A percentile compares a stretch with the other conserved stretches of the same genome.
Evolutionary conservation across 163 green algal species (phyloP).

Genomic region (Scenedesmus sp.): DNA sequence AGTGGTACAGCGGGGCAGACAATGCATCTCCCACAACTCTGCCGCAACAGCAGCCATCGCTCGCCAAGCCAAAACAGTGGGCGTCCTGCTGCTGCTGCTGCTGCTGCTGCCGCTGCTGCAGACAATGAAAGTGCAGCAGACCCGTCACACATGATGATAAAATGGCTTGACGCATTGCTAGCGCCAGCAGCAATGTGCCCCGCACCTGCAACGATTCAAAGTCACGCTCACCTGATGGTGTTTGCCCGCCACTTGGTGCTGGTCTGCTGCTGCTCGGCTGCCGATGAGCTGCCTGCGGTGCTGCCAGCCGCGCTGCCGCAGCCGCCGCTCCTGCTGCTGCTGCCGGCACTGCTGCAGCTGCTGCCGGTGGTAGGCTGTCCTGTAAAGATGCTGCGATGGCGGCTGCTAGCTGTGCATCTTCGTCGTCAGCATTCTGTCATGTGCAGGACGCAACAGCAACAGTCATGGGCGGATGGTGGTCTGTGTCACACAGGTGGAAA

Average conservation of each 20-base stretch:
- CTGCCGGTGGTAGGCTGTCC: conserved; percentile 22
- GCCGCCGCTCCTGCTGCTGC: neutral
- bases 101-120: neutral
- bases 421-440: neutral
- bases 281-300: neutral
- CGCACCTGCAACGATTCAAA: too few relatives aligned
- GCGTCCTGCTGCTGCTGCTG: neutral
- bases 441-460: neutral
- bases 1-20: too few relatives aligned
- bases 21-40: neutral
- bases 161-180: too few relatives aligned
- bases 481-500: neutral
- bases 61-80: neutral
- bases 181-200: too few relatives aligned
- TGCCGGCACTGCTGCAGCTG: neutral
- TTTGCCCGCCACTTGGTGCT: neutral
- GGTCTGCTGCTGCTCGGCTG: neutral
- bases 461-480: neutral
- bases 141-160: too few relatives aligned
- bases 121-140: too few relatives aligned
- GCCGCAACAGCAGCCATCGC: neutral
- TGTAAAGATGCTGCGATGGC: conserved; percentile 51
- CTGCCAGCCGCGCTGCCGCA: neutral
- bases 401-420: conserved; percentile 49
- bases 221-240: neutral